Percentiles rank a stretch among this genome's conserved stretches.
Evolutionary conservation across 2,329 filamentous ascomycete genomes (phyloP).

Genomic region (Pseudogymnoascus sp.): DNA sequence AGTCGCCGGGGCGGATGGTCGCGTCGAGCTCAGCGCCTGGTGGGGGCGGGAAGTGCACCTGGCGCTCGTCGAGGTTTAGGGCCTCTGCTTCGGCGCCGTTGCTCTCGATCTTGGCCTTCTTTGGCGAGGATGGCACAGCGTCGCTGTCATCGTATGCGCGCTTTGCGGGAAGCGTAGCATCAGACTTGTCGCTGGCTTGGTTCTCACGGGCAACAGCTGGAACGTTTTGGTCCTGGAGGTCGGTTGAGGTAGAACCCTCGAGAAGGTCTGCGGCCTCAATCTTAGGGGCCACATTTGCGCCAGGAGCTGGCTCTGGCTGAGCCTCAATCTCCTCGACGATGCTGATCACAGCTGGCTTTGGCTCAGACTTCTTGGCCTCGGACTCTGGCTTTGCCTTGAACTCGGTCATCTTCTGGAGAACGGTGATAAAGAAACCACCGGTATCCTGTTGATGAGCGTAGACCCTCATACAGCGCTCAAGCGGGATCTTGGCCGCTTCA

Average conservation of each 20-base stretch:
- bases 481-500: constrained; percentile 53
- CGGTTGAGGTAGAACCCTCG: constrained; percentile 18
- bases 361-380: constrained; percentile 41
- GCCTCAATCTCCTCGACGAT: constrained; percentile 35
- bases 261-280: constrained; percentile 25
- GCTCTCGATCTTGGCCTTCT: constrained; percentile 41
- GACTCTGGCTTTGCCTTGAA: constrained; percentile 70
- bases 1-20: constrained; percentile 22
- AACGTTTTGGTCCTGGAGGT: constrained; percentile 26
- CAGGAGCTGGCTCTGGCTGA: constrained; percentile 24
- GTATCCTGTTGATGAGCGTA: constrained; percentile 96
- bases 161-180: constrained; percentile 27
- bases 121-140: constrained; percentile 30
- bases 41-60: constrained; percentile 29
- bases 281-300: constrained; percentile 24
- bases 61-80: constrained; percentile 21
- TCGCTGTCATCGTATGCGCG: constrained; percentile 22
- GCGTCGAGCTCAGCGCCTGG: constrained; percentile 26
- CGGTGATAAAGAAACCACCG: constrained; percentile 94
- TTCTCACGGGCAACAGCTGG: constrained; percentile 27
- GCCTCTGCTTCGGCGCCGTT: constrained; percentile 21
- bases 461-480: constrained; percentile 86
- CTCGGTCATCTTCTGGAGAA: constrained; percentile 83
- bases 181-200: constrained; percentile 20
- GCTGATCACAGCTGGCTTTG: constrained; percentile 30